Evolutionary conservation across 495 filamentous ascomycete genomes (phyloP).

Genomic region (Terfezia boudieri): DNA sequence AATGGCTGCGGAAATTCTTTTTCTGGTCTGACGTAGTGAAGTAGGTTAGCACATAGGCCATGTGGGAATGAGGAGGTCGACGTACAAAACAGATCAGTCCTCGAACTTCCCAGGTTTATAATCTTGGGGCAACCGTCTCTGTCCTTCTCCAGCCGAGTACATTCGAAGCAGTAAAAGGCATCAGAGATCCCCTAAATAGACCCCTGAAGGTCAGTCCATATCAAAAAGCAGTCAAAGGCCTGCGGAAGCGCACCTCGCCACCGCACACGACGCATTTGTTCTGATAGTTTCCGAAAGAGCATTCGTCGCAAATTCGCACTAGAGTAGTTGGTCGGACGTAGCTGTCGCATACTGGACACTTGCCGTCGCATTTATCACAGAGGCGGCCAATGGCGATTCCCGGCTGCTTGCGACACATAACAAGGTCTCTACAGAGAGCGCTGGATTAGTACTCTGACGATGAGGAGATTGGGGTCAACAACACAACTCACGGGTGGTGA

Average conservation of each 20-base stretch:
- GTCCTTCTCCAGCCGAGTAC: constrained; percentile 91
- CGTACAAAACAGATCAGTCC: constrained; percentile 85
- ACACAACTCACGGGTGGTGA: constrained; percentile 50
- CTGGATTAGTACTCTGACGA: constrained; percentile 4
- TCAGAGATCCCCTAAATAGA: constrained; percentile 57
- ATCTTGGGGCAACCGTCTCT: constrained; percentile 98
- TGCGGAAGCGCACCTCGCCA: constrained; percentile 36
- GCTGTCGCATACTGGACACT: constrained; percentile 95
- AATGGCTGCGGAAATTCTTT: constrained; percentile 20
- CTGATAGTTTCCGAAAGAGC: constrained; percentile 98
- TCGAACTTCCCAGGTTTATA: constrained; percentile 84
- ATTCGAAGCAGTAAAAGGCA: constrained; percentile 99
- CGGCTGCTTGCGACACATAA: constrained; percentile 98
- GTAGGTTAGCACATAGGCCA: neutral
- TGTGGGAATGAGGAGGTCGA: neutral
- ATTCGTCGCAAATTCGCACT: constrained; percentile 97
- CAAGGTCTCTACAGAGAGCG: constrained; percentile 48
- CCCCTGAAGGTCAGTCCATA: neutral
- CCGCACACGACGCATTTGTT: constrained; percentile 99
- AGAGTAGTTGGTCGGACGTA: constrained; percentile 97
- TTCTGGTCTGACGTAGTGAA: constrained; percentile 16
- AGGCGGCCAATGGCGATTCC: constrained; percentile 97
- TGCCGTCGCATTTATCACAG: constrained; percentile 99
- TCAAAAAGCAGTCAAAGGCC: neutral
- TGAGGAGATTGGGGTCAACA: neutral